phyloP scores from a whole-genome alignment of 192 early-diverging fungal species.

The Umbelopsis isabellina region DNA sequence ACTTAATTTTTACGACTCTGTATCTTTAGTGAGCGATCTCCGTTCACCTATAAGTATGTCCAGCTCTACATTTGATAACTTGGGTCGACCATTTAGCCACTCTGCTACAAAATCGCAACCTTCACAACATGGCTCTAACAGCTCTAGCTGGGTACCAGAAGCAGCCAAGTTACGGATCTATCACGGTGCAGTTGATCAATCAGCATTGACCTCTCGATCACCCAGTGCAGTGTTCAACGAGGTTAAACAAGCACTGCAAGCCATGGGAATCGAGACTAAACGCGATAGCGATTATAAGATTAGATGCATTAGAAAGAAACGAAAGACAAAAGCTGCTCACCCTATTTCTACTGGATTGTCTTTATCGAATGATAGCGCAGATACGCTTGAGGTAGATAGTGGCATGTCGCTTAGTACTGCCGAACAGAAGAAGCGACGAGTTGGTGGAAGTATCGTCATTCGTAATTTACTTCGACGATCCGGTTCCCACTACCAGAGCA shows the following conservation, averaged over 20 bases:
- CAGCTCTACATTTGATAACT: slow-evolving; percentile 3
- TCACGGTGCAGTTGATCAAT: slow-evolving; percentile 73
- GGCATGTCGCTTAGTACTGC: background rate
- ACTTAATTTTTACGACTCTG: background rate
- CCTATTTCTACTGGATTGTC: background rate
- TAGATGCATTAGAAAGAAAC: slow-evolving; percentile 53
- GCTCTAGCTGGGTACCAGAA: slow-evolving; percentile 23
- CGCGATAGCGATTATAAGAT: slow-evolving; percentile 60
- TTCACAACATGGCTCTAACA: slow-evolving; percentile 28
- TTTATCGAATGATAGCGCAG: background rate
- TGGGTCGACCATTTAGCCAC: background rate
- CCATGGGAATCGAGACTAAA: slow-evolving; percentile 58
- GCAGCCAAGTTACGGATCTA: slow-evolving; percentile 70
- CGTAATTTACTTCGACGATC: slow-evolving; percentile 28
- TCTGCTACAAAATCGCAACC: slow-evolving; percentile 21
- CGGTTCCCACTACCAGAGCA: background rate
- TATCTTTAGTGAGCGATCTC: background rate
- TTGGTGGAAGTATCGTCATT: slow-evolving; percentile 21
- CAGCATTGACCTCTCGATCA: slow-evolving; percentile 64
- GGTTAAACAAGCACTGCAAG: slow-evolving; percentile 58
- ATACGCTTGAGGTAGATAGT: slow-evolving; percentile 3
- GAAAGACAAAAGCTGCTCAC: slow-evolving; percentile 29
- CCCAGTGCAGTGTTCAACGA: slow-evolving; percentile 71
- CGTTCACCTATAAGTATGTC: background rate
- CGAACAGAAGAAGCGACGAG: slow-evolving; percentile 25